Evolutionary conservation across 306 rosid species (phyloP), one percentile per base, ranked within the genome.

Genomic region (Corylus heterophylla): DNA sequence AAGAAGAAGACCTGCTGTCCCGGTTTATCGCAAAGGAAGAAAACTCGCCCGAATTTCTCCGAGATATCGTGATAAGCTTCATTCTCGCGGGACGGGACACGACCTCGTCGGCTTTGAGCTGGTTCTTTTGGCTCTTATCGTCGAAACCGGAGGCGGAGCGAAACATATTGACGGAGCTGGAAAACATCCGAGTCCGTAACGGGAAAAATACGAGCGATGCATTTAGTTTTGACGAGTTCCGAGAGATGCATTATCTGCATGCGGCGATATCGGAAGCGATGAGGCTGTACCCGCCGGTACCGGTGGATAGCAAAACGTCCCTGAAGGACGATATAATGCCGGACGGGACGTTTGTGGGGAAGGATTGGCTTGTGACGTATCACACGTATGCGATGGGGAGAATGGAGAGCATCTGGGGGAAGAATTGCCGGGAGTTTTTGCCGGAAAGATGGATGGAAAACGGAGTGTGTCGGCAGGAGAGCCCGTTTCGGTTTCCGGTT

Each of bases 351-450:
- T 12, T 47, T 13, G 29, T 89, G 0, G 12, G 48, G 79, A 89
- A 90, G 80, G 71, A 71, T 0, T 93, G 97, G 93, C 81, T 88
- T 4, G 50, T 90, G 22, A 0, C 88, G 8, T 93, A 93, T 78
- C 89, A 86, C 2, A 76, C 95, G 0, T 93, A 89, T 8, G 95
- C 93, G 0, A 93, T 93, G 98, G 98, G 93, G 44, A 86, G 98
- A 44, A 89, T 86, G 90, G 95, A 88, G 86, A 83, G 54, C 45
- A 67, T 93, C 4, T 90, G 98, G 98, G 97, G 98, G 4, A 51
- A 87, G 27, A 85, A 86, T 3, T 86, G 78, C 11, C 1, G 2
- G 0, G 93, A 86, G 12, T 93, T 56, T 68, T 51, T 45, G 44
- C 94, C 97, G 0, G 97, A 93, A 8, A 83, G 94, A 79, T 93